Conservation (phyloP, 164 flowering plant genomes). For the Pachysandra terminalis region DNA sequence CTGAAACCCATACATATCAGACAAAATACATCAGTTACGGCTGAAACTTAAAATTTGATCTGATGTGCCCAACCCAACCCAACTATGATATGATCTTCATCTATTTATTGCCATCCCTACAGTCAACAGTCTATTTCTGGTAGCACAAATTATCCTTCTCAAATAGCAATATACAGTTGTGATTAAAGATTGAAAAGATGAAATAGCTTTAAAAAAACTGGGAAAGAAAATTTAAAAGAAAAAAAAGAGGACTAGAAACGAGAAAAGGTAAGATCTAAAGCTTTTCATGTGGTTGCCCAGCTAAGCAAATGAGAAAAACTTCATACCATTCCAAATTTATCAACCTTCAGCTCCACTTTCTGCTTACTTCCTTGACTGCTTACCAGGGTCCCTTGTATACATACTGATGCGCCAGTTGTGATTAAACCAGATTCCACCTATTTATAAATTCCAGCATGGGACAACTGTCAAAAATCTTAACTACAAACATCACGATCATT, state of each 20-base stretch:
- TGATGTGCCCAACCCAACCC: too few relatives aligned
- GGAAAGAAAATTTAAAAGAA: too few relatives aligned
- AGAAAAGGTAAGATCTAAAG: too few relatives aligned
- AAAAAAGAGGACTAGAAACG: too few relatives aligned
- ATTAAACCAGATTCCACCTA: conserved; percentile 77
- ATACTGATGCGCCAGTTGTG: conserved; percentile 85
- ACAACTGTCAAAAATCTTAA: background rate
- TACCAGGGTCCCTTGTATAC: conserved; percentile 65
- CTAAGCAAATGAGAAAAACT: background rate
- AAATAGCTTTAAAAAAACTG: background rate
- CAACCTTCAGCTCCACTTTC: conserved; percentile 77
- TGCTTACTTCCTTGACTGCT: conserved; percentile 91
- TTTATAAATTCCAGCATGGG: conserved; percentile 10
- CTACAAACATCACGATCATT: too few relatives aligned
- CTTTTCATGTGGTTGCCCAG: too few relatives aligned
- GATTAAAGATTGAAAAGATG: background rate
- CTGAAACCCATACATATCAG: too few relatives aligned
- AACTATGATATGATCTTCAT: too few relatives aligned
- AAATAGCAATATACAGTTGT: background rate
- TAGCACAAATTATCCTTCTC: background rate
- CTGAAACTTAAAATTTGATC: too few relatives aligned
- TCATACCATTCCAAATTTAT: conserved; percentile 53
- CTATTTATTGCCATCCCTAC: too few relatives aligned
- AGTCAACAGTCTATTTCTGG: background rate
- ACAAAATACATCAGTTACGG: too few relatives aligned